phyloP scores from a whole-genome alignment of 495 filamentous ascomycete species.

The Jackrogersella multiformis region DNA sequence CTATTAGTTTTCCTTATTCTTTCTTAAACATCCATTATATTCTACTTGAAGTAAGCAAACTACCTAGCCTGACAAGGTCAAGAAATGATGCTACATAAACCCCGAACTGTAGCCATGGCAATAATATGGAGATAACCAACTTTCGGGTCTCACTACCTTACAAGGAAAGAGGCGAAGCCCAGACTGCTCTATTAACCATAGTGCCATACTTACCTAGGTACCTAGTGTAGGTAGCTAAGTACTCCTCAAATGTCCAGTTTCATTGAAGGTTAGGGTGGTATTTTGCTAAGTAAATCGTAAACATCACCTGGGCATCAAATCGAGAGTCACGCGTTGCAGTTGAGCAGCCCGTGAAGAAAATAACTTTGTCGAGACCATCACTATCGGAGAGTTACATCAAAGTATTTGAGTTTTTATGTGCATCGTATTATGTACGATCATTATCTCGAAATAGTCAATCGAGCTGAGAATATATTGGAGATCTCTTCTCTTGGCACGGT shows the following conservation, averaged over 20 bases:
- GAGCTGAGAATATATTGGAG: conserved; percentile 26
- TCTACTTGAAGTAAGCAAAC: neutral
- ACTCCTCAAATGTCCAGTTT: conserved; percentile 1
- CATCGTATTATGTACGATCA: conserved; percentile 24
- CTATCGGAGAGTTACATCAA: conserved; percentile 27
- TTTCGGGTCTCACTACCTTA: conserved; percentile 34
- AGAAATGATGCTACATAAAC: neutral
- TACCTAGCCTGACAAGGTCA: too few relatives aligned
- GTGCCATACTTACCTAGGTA: neutral
- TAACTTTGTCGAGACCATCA: neutral
- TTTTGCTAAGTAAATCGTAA: neutral
- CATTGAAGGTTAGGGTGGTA: conserved; percentile 17
- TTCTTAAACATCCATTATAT: neutral
- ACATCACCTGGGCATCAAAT: neutral
- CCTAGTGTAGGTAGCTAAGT: too few relatives aligned
- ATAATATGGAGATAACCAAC: conserved; percentile 38
- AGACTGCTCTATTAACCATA: neutral
- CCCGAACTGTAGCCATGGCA: conserved; percentile 21
- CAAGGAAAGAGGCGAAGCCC: conserved; percentile 28
- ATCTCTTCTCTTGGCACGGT: conserved; percentile 27
- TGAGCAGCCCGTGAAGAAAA: conserved; percentile 4
- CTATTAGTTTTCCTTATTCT: neutral
- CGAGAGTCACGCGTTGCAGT: conserved; percentile 6
- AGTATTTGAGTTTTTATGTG: conserved; percentile 42
- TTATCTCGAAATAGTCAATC: conserved; percentile 26